These are phyloP conservation scores for Arthrocladium fulminans DNA, from an alignment of 2,329 filamentous ascomycete genomes.

Conservation along the genomic window DNA sequence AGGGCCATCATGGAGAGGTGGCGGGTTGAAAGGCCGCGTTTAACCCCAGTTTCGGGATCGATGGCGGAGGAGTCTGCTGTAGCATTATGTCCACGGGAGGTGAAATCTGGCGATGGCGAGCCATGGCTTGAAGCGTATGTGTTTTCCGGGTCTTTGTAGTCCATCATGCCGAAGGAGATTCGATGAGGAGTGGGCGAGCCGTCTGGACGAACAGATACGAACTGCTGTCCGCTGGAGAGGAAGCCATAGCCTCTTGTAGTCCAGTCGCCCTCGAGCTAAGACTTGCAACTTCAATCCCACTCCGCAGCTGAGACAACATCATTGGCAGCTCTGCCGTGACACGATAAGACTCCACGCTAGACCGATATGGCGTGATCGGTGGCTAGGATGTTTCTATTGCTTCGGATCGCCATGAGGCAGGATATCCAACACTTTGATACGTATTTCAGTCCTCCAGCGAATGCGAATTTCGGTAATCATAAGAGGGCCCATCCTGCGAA, in stretches of 20 bases:
- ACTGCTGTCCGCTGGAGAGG: not conserved
- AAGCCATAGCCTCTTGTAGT: not conserved
- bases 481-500: too few species aligned
- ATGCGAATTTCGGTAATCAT: too few species aligned
- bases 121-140: not conserved
- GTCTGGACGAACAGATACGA: not conserved
- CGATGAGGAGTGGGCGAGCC: not conserved
- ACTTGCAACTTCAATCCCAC: not conserved
- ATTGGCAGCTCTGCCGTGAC: not conserved
- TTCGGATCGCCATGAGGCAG: not conserved
- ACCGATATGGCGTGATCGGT: not conserved
- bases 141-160: not conserved
- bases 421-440: too few species aligned
- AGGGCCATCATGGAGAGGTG: slow-evolving; percentile 60
- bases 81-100: not conserved
- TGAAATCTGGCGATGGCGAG: not conserved
- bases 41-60: slow-evolving; percentile 15
- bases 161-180: not conserved
- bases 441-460: too few species aligned
- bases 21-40: slow-evolving; percentile 31
- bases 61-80: slow-evolving; percentile 10
- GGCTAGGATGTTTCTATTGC: not conserved
- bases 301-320: not conserved
- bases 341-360: not conserved
- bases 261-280: not conserved